Evolutionary conservation across 208 protist genomes (phyloP).

Genomic region (Strigomonas culicis): DNA sequence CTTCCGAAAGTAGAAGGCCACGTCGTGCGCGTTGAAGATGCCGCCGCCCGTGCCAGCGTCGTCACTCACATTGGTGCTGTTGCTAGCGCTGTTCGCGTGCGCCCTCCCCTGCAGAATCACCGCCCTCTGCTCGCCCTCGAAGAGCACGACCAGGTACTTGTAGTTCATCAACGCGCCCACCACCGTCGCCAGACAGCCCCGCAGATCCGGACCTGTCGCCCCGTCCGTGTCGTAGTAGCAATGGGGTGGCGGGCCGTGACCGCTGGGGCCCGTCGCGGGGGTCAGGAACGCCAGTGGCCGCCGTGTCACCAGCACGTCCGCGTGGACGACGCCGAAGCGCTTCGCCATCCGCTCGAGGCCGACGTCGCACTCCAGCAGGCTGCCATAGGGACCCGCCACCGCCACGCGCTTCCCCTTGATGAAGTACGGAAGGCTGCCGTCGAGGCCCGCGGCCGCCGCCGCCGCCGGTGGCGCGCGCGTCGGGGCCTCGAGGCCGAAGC

Average conservation of each 20-base stretch:
- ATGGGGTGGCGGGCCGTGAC: no score
- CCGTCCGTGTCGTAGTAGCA: no score
- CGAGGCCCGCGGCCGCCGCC: background rate
- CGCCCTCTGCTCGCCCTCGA: no score
- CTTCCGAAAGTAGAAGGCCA: slow-evolving; percentile 28
- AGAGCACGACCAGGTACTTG: no score
- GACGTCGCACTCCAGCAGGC: slow-evolving; percentile 33
- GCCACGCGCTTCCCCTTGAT: slow-evolving; percentile 18
- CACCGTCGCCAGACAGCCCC: no score
- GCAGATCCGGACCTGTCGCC: no score
- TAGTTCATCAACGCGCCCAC: no score
- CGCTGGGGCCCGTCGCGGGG: background rate
- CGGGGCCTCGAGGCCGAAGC: background rate
- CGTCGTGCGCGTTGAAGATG: slow-evolving; percentile 13
- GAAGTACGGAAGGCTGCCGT: background rate
- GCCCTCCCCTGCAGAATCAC: no score
- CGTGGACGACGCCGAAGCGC: slow-evolving; percentile 43
- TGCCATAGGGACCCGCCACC: slow-evolving; percentile 32
- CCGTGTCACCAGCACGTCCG: slow-evolving; percentile 27
- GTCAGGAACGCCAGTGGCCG: background rate
- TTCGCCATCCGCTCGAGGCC: slow-evolving; percentile 13
- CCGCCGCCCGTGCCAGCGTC: no score
- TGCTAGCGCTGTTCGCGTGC: no score
- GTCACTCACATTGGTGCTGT: no score
- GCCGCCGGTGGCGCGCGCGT: background rate